Evolutionary conservation across 202 grass and related monocot species (phyloP), one percentile per base, ranked within the genome.

Genomic region (Panicum hallii): DNA sequence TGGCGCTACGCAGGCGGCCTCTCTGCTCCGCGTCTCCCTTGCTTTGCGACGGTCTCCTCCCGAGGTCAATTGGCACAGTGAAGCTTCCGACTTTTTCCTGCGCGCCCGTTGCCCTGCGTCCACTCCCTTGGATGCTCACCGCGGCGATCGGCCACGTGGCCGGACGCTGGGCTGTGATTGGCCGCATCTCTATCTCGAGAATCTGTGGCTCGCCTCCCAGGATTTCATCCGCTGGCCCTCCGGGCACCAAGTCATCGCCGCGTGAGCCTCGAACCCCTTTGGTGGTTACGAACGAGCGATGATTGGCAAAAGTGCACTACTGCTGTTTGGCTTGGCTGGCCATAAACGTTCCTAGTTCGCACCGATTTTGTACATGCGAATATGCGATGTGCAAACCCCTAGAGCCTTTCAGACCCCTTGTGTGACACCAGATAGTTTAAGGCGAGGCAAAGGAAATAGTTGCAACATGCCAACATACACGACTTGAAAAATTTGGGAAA

Each of bases 151-250:
- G 58, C 82, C 86, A 87, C 76, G 42, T 87, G 85, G 85, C 85
- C 63, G 42, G 50, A 48, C 8, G 46, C 1, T 36, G 17, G 43
- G 45, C 23, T 76, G 40, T 77, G 77, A 95, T 95, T 95, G 88
- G 93, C 79, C 42, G 67, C 66, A 30, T 68, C 72, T 75, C 78
- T 90, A 92, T 90, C 88, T 85, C 30, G 20, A 40, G 80, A 90
- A 92, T 92, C 88, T 79, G 42, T 45, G 56, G 32, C 11, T 84
- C 48, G 32, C 32, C 55, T 34, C 66, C 15, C 11, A 53, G 20
- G 46, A 57, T 69, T 74, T 75, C 78, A 43, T 45, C 10, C 40
- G 78, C 83, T 84, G 92, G 81, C 48, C 61, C 36, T 26, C 26
- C 26, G 26, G 26, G 26, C 26, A 26, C 26, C 73, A 66, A 62